These are phyloP conservation scores for Balansia obtecta DNA, from an alignment of 2,329 filamentous ascomycete species.

Conservation along the genomic window DNA sequence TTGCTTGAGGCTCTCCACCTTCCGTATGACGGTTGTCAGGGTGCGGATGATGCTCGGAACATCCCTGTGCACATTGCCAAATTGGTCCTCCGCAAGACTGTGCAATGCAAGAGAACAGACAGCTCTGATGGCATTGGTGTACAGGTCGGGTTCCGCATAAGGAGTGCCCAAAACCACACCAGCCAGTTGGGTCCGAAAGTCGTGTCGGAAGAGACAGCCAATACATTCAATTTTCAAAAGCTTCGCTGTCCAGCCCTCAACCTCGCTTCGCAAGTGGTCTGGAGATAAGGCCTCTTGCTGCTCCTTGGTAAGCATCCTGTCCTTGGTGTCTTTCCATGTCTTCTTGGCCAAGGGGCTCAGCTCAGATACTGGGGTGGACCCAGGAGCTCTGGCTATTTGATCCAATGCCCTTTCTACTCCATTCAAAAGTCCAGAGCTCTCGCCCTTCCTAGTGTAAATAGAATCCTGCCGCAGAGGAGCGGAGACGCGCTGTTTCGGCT, in stretches of 20 bases:
- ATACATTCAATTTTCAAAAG: slow-evolving; percentile 38
- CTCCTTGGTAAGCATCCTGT: slow-evolving; percentile 36
- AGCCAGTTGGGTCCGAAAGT: slow-evolving; percentile 51
- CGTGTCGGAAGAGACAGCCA: slow-evolving; percentile 58
- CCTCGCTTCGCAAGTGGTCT: slow-evolving; percentile 34
- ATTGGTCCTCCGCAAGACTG: slow-evolving; percentile 69
- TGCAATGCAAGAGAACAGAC: slow-evolving; percentile 57
- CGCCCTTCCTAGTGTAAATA: slow-evolving; percentile 29
- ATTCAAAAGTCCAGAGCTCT: slow-evolving; percentile 25
- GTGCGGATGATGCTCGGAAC: slow-evolving; percentile 62
- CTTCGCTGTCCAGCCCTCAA: slow-evolving; percentile 33
- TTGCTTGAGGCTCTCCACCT: slow-evolving; percentile 55
- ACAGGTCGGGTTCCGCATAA: slow-evolving; percentile 54
- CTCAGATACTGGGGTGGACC: slow-evolving; percentile 33
- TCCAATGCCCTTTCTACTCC: slow-evolving; percentile 34
- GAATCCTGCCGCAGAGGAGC: slow-evolving; percentile 31
- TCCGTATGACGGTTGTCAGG: slow-evolving; percentile 55
- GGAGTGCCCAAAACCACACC: slow-evolving; percentile 62
- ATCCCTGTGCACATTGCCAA: slow-evolving; percentile 75
- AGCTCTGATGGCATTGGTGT: slow-evolving; percentile 59
- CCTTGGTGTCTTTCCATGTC: slow-evolving; percentile 33
- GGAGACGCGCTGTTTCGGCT: slow-evolving; percentile 23
- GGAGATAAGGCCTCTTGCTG: slow-evolving; percentile 41
- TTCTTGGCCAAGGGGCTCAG: slow-evolving; percentile 39
- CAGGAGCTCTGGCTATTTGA: slow-evolving; percentile 32